Evolutionary conservation across 1,284 basidiomycete species (phyloP).

Genomic region (Termitomyces sp.): DNA sequence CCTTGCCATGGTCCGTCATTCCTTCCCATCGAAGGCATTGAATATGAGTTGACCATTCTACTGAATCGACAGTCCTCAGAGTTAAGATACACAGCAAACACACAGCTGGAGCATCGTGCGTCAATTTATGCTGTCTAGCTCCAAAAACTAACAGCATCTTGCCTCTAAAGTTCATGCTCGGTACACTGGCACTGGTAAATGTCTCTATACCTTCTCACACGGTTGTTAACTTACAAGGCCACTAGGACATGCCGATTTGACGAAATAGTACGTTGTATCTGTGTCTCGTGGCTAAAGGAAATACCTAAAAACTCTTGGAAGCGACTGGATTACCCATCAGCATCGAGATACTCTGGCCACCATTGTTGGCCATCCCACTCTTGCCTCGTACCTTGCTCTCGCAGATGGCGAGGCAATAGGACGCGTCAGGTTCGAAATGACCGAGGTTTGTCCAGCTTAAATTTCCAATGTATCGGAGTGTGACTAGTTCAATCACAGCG

Average conservation of each 20-base stretch:
- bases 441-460: constrained; percentile 65
- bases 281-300: constrained; percentile 2
- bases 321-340: constrained; percentile 97
- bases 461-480: constrained; percentile 9
- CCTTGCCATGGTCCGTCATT: constrained; percentile 46
- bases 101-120: constrained; percentile 88
- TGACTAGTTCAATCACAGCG: constrained; percentile 45
- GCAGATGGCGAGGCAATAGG: constrained; percentile 92
- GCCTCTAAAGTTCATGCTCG: constrained; percentile 80
- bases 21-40: constrained; percentile 8
- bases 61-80: constrained; percentile 66
- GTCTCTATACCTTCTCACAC: constrained; percentile 24
- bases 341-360: constrained; percentile 92
- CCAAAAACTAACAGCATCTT: constrained; percentile 12
- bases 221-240: not conserved
- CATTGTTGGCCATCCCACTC: constrained; percentile 86
- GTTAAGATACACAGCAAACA: constrained; percentile 89
- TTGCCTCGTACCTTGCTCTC: constrained; percentile 84
- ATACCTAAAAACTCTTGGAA: constrained; percentile 28
- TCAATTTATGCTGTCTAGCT: constrained; percentile 8
- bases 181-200: constrained; percentile 89
- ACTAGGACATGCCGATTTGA: constrained; percentile 85
- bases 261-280: constrained; percentile 73
- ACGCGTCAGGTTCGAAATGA: constrained; percentile 90
- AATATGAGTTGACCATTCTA: constrained; percentile 8